Conservation (phyloP, 306 rosid species). For the Sicyos edulis region DNA sequence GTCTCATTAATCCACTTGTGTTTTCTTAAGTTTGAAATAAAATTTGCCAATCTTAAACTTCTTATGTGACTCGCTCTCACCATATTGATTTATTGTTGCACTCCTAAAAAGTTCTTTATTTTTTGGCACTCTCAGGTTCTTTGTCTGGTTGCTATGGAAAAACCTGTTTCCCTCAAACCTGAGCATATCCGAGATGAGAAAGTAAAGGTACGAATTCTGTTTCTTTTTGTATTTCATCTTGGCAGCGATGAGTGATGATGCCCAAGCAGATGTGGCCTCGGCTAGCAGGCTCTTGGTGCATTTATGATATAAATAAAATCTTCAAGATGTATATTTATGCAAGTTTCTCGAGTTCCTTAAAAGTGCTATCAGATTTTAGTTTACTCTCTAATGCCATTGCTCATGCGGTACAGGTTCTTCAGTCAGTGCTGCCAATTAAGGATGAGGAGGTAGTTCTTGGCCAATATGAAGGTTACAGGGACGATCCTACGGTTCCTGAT, state of each 20-base stretch:
- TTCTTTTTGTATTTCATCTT: neutral
- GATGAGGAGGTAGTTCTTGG: slow-evolving; percentile 90
- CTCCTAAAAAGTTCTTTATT: slow-evolving; percentile 5
- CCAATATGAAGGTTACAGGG: slow-evolving; percentile 91
- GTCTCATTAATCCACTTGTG: no score
- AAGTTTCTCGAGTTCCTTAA: neutral
- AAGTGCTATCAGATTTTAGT: neutral
- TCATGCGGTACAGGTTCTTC: slow-evolving; percentile 60
- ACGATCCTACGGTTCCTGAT: slow-evolving; percentile 92
- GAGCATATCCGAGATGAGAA: slow-evolving; percentile 95
- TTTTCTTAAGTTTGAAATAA: no score
- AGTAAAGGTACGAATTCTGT: slow-evolving; percentile 61
- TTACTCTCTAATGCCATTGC: neutral
- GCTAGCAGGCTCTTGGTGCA: neutral
- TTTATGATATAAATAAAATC: neutral
- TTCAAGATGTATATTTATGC: neutral
- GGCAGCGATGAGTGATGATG: neutral
- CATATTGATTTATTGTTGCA: neutral
- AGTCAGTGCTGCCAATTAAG: slow-evolving; percentile 74
- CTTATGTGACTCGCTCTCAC: no score
- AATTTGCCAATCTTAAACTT: no score
- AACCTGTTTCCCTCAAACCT: slow-evolving; percentile 82
- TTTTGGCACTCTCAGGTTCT: slow-evolving; percentile 52
- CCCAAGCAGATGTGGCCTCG: neutral
- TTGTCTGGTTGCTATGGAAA: slow-evolving; percentile 95